phyloP scores from a whole-genome alignment of 2,329 filamentous ascomycete species.

The Epichloe amarillans region DNA sequence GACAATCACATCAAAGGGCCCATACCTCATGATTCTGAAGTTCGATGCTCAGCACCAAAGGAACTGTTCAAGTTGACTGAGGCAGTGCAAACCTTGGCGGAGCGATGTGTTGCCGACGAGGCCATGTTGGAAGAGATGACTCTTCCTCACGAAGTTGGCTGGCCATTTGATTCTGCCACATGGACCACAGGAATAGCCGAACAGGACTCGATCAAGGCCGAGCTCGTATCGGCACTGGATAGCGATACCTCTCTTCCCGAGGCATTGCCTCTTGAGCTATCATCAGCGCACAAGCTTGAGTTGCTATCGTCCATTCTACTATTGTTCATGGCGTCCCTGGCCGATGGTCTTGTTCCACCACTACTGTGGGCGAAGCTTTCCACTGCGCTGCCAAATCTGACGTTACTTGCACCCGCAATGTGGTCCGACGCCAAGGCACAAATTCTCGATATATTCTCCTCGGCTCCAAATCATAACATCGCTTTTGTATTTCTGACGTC shows the following conservation, averaged over 20 bases:
- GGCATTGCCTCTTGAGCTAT: constrained; percentile 47
- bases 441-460: constrained; percentile 61
- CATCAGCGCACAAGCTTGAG: constrained; percentile 59
- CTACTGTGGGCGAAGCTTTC: constrained; percentile 59
- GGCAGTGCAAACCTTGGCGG: constrained; percentile 47
- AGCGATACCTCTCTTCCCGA: constrained; percentile 48
- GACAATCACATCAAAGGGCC: constrained; percentile 28
- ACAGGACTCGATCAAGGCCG: constrained; percentile 17
- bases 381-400: constrained; percentile 33
- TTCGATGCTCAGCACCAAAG: constrained; percentile 69
- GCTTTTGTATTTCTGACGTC: constrained; percentile 78
- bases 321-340: constrained; percentile 59
- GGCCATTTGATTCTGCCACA: constrained; percentile 41
- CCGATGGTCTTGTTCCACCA: constrained; percentile 65
- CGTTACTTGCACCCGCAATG: constrained; percentile 12
- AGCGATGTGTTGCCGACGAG: constrained; percentile 45
- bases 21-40: constrained; percentile 42
- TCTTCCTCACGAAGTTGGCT: constrained; percentile 41
- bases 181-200: constrained; percentile 17
- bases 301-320: constrained; percentile 58
- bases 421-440: constrained; percentile 32
- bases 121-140: constrained; percentile 44
- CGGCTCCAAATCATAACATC: constrained; percentile 68
- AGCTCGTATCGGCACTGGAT: constrained; percentile 57
- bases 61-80: constrained; percentile 87